Evolutionary conservation across 345 rosid species (phyloP), one percentile per base, ranked within the genome.

Genomic region (Populus simonii): DNA sequence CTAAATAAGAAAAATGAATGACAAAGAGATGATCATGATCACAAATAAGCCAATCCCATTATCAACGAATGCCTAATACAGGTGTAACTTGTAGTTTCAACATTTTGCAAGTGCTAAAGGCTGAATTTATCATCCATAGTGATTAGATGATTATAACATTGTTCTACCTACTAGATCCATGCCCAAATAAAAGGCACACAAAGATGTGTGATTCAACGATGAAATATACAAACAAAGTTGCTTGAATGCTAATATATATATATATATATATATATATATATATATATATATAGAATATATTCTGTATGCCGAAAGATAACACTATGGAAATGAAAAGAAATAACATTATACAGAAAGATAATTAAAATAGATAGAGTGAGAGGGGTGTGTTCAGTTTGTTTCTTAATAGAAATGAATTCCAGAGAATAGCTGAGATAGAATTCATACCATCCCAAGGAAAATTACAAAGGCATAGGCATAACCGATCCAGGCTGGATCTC

Each of bases 401-500:
- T 77, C 23, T 0, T 16, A 15, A 36, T 22, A 35, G 53, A 45
- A 16, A 18, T 16, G 53, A 68, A 55, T 25, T 45, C 27, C 1
- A 39, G 10, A 41, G 36, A 47, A 63, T 29, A 35, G 18, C 77
- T 25, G 49, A 53, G 47, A 75, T 45, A 61, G 20, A 65, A 66
- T 43, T 22, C 76, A 22, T 78, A 82, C 85, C 85, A 82, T 77
- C 12, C 85, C 85, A 39, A 82, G 25, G 59, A 82, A 75, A 71
- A 82, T 82, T 59, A 66, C 57, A 76, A 82, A 82, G 57, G 85
- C 85, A 62, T 82, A 82, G 41, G 47, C 66, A 75, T 82, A 82
- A 11, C 82, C 85, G 27, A 78, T 66, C 85, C 85, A 82, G 23
- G 85, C 76, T 17, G 85, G 82, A 74, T 82, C 82, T 8, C 79